Percentiles rank a stretch among this genome's conserved stretches.
phyloP scores from a whole-genome alignment of 2,329 filamentous ascomycete species.

The Triangularia setosa region DNA sequence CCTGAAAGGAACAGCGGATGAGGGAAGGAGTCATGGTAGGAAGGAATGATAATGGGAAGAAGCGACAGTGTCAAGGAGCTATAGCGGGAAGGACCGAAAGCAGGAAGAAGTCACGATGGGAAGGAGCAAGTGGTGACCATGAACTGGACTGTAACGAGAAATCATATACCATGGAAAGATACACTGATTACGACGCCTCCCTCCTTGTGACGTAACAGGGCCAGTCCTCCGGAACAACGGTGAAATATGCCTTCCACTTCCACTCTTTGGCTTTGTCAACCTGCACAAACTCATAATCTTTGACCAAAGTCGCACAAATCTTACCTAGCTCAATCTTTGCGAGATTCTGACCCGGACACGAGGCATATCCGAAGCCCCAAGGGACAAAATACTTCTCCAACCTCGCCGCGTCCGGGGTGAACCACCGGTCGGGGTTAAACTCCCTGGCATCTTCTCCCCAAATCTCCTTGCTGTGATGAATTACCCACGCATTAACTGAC shows the following conservation, averaged over 20 bases:
- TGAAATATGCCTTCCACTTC: conserved; percentile 27
- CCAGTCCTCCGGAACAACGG: too few relatives aligned
- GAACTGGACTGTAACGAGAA: too few relatives aligned
- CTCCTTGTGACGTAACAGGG: too few relatives aligned
- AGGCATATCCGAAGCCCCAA: conserved; percentile 20
- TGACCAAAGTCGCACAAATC: conserved; percentile 19
- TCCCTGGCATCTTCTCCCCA: conserved; percentile 24
- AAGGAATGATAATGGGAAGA: too few relatives aligned
- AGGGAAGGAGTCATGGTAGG: too few relatives aligned
- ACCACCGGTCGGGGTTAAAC: conserved; percentile 26
- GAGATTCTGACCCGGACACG: conserved; percentile 23
- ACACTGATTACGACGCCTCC: too few relatives aligned
- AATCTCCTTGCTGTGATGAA: conserved; percentile 25
- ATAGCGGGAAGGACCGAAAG: too few relatives aligned
- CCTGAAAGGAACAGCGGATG: too few relatives aligned
- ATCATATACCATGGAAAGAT: too few relatives aligned
- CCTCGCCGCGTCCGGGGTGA: conserved; percentile 14
- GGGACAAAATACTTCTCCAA: conserved; percentile 22
- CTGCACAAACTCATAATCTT: conserved; percentile 24
- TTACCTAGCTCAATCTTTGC: conserved; percentile 24
- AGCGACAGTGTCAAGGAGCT: too few relatives aligned
- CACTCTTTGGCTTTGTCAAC: conserved; percentile 25
- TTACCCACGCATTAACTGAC: conserved; percentile 26
- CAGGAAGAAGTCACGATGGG: too few relatives aligned
- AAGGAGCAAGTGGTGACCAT: too few relatives aligned